These are phyloP conservation scores for Lepiota venenata DNA, from an alignment of 768 basidiomycete species.

Conservation along the genomic window DNA sequence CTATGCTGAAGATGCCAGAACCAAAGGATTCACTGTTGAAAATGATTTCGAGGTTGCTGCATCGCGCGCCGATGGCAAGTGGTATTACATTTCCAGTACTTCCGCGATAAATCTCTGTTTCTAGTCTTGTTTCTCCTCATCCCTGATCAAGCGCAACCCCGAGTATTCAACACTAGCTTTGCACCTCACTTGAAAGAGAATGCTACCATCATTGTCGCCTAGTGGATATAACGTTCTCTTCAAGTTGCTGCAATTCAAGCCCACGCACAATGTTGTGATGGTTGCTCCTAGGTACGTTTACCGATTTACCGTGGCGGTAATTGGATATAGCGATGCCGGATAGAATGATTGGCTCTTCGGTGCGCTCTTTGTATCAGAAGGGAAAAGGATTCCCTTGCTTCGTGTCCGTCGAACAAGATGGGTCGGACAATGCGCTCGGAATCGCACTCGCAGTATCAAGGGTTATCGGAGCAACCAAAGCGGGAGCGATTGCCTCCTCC, in stretches of 20 bases:
- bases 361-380: constrained; percentile 57
- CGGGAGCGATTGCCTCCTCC: constrained; percentile 61
- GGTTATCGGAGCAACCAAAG: constrained; percentile 59
- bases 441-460: constrained; percentile 51
- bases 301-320: not conserved
- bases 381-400: constrained; percentile 64
- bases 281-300: constrained; percentile 53
- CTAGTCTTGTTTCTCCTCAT: constrained; percentile 59
- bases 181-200: constrained; percentile 45
- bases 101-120: not conserved
- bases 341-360: constrained; percentile 68
- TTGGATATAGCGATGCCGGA: not conserved
- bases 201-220: constrained; percentile 52
- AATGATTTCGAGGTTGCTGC: constrained; percentile 57
- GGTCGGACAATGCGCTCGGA: constrained; percentile 42
- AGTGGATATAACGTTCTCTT: constrained; percentile 67
- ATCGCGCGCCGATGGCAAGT: constrained; percentile 48
- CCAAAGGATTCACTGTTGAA: constrained; percentile 55
- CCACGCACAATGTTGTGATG: constrained; percentile 59
- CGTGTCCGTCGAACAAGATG: constrained; percentile 62
- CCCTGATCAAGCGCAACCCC: constrained; percentile 62
- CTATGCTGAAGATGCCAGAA: constrained; percentile 54
- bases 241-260: constrained; percentile 51
- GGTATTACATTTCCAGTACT: not conserved
- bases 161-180: constrained; percentile 55